Evolutionary conservation across 495 filamentous ascomycete species (phyloP).

Genomic region (Aspergillus sclerotioniger): DNA sequence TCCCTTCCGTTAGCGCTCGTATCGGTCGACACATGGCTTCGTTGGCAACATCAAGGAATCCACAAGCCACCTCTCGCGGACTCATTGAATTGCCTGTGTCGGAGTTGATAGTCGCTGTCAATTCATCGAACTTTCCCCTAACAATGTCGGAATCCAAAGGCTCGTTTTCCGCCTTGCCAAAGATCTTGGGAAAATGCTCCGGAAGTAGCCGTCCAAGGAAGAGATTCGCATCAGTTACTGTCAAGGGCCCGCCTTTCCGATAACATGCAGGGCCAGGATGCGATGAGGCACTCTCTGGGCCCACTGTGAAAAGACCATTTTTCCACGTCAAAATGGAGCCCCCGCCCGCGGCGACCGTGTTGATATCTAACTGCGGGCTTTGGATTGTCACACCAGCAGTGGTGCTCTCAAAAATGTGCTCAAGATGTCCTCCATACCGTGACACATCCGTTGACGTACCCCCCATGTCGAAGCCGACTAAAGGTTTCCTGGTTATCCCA

Average conservation of each 20-base stretch:
- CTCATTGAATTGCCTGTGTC: slow-evolving; percentile 53
- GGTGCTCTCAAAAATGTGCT: slow-evolving; percentile 92
- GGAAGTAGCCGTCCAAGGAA: slow-evolving; percentile 82
- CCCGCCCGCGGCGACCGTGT: slow-evolving; percentile 91
- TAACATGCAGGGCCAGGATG: slow-evolving; percentile 93
- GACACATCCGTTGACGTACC: slow-evolving; percentile 92
- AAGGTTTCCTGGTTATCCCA: slow-evolving; percentile 70
- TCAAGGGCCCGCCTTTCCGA: slow-evolving; percentile 82
- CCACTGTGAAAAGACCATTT: slow-evolving; percentile 89
- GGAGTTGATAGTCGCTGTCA: slow-evolving; percentile 65
- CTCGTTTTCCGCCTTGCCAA: slow-evolving; percentile 81
- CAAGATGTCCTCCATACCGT: slow-evolving; percentile 74
- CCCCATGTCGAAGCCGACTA: slow-evolving; percentile 95
- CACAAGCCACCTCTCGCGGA: slow-evolving; percentile 80
- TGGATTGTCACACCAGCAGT: slow-evolving; percentile 94
- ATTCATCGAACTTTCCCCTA: background rate
- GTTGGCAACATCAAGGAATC: slow-evolving; percentile 91
- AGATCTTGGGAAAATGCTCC: slow-evolving; percentile 92
- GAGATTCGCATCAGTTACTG: slow-evolving; percentile 89
- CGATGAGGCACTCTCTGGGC: slow-evolving; percentile 82
- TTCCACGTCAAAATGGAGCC: slow-evolving; percentile 80
- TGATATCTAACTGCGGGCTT: slow-evolving; percentile 89
- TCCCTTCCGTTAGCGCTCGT: slow-evolving; percentile 86
- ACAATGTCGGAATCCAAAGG: slow-evolving; percentile 57
- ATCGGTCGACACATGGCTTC: slow-evolving; percentile 96